Evolutionary conservation across 2,329 filamentous ascomycete genomes (phyloP).

Genomic region (Alternaria atra): DNA sequence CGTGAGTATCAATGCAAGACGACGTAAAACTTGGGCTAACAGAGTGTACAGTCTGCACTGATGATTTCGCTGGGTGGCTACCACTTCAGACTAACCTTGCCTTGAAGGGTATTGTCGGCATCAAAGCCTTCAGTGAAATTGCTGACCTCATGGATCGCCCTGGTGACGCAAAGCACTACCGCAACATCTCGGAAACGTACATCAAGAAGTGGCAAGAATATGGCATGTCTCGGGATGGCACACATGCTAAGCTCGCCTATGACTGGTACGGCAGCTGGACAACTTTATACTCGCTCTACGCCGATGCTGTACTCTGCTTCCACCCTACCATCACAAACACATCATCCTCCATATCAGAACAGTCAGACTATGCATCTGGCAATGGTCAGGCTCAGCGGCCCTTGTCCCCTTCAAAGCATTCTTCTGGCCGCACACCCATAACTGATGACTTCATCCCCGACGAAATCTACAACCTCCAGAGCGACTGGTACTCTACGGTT

Average conservation of each 20-base stretch:
- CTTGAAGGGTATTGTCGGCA: slow-evolving; percentile 83
- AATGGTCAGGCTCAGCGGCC: slow-evolving; percentile 28
- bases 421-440: slow-evolving; percentile 37
- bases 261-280: slow-evolving; percentile 84
- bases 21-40: slow-evolving; percentile 11
- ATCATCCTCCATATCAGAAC: background rate
- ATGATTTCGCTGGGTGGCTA: slow-evolving; percentile 83
- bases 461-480: slow-evolving; percentile 79
- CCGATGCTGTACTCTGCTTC: slow-evolving; percentile 82
- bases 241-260: slow-evolving; percentile 82
- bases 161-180: slow-evolving; percentile 67
- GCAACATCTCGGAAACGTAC: slow-evolving; percentile 71
- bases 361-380: slow-evolving; percentile 15
- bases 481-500: slow-evolving; percentile 80
- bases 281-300: slow-evolving; percentile 85
- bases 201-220: slow-evolving; percentile 75
- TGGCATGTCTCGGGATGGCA: slow-evolving; percentile 73
- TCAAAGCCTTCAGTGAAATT: slow-evolving; percentile 79
- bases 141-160: slow-evolving; percentile 68
- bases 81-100: slow-evolving; percentile 83
- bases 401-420: slow-evolving; percentile 21
- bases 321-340: slow-evolving; percentile 64
- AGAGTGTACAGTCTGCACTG: slow-evolving; percentile 69
- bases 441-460: slow-evolving; percentile 72
- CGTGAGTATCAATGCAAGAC: slow-evolving; percentile 51